A percentile compares a stretch with the other conserved stretches of the same genome.
These are phyloP conservation scores for Solanum dulcamara DNA, from an alignment of 257 asterid species.

Conservation along the genomic window DNA sequence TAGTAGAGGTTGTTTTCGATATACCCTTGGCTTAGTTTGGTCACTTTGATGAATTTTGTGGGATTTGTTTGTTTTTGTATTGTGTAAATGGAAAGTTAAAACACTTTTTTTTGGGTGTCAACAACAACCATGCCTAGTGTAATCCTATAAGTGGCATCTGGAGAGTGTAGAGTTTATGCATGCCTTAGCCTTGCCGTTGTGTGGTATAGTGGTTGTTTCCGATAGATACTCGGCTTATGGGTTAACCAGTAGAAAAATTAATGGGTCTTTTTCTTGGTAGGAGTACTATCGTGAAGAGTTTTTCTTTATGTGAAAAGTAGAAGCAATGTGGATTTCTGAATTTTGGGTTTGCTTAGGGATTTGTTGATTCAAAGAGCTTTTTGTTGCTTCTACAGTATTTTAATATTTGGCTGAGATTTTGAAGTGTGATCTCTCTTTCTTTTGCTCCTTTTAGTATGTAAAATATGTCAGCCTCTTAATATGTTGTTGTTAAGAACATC, in stretches of 20 bases:
- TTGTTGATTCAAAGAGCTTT: neutral
- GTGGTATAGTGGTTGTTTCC: neutral
- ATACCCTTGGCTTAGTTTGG: no score
- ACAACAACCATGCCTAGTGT: neutral
- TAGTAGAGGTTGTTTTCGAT: no score
- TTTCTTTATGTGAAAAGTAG: neutral
- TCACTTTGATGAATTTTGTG: no score
- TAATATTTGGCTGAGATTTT: neutral
- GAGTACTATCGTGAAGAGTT: neutral
- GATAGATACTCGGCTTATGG: neutral
- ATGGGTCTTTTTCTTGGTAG: neutral
- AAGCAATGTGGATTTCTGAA: neutral
- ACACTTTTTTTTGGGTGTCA: neutral
- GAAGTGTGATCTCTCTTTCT: neutral
- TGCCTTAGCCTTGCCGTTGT: neutral
- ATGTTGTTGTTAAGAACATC: neutral
- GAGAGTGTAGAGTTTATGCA: neutral
- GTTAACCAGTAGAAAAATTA: neutral
- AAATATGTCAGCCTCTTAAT: neutral
- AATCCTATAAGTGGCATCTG: neutral
- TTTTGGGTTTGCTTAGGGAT: neutral
- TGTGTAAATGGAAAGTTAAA: neutral
- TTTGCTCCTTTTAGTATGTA: neutral
- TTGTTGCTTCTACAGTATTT: neutral
- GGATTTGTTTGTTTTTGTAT: no score